Evolutionary conservation across 169 alveolate species (phyloP).

Genomic region (Pseudocohnilembus persalinus): DNA sequence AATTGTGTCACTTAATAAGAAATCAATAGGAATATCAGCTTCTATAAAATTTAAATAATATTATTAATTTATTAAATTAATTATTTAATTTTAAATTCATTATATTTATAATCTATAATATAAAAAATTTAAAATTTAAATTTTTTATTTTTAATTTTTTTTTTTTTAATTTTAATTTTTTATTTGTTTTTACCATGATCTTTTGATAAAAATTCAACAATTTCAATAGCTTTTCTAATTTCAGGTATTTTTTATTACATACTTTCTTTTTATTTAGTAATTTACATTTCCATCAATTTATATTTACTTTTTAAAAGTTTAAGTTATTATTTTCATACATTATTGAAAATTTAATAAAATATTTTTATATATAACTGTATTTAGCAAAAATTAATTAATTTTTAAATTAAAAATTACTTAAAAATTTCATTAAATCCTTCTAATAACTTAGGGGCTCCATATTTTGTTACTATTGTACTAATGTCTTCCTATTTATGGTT

Average conservation of each 20-base stretch:
- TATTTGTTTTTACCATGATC: conserved; percentile 40
- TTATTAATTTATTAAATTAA: neutral
- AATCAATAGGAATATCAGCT: conserved; percentile 56
- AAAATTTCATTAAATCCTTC: conserved; percentile 64
- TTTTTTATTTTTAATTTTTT: too few relatives aligned
- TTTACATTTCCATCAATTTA: conserved; percentile 81
- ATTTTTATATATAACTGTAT: too few relatives aligned
- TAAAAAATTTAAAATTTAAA: too few relatives aligned
- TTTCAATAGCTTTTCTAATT: conserved; percentile 69
- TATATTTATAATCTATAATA: too few relatives aligned
- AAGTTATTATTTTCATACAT: conserved; percentile 8
- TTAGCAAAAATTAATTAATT: conserved; percentile 7
- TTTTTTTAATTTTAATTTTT: too few relatives aligned
- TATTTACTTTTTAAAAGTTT: conserved; percentile 49
- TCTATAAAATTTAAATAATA: neutral
- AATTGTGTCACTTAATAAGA: conserved; percentile 66
- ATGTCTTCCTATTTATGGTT: conserved; percentile 47
- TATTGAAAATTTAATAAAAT: too few relatives aligned
- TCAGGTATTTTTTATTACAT: conserved; percentile 78
- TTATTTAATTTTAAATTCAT: too few relatives aligned
- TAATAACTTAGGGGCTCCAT: conserved; percentile 51
- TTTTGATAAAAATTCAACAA: conserved; percentile 55
- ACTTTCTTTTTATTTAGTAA: conserved; percentile 60
- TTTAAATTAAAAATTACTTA: conserved; percentile 21
- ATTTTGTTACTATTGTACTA: conserved; percentile 55